A percentile compares a stretch with the other conserved stretches of the same genome.
phyloP scores from a whole-genome alignment of 2,329 filamentous ascomycete species.

The Fusarium sterilihyphosum region DNA sequence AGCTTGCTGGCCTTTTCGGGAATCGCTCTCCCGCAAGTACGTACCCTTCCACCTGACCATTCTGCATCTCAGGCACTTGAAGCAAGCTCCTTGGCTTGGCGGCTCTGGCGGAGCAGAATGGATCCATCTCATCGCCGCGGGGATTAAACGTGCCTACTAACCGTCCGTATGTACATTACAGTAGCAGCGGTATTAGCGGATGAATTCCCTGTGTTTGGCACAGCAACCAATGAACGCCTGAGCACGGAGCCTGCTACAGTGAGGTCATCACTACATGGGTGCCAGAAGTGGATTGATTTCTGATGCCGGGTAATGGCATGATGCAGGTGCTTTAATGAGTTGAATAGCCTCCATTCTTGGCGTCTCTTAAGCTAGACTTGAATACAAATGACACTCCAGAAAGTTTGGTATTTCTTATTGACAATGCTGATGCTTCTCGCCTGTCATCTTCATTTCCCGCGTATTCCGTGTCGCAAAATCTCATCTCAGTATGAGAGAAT shows the following conservation, averaged over 20 bases:
- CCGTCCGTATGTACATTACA: neutral
- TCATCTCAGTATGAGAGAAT: conserved; percentile 39
- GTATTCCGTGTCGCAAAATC: neutral
- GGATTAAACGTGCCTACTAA: neutral
- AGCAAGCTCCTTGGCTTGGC: conserved; percentile 22
- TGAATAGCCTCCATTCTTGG: neutral
- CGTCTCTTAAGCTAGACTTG: neutral
- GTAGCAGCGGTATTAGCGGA: conserved; percentile 3
- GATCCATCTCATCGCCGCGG: conserved; percentile 6
- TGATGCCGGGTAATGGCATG: neutral
- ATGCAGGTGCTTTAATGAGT: neutral
- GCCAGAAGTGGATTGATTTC: conserved; percentile 6
- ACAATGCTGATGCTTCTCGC: neutral
- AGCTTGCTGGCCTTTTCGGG: conserved; percentile 44
- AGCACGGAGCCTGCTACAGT: conserved; percentile 25
- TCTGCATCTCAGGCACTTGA: neutral
- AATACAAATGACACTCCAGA: no score
- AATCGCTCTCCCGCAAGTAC: conserved; percentile 34
- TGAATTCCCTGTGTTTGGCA: conserved; percentile 1
- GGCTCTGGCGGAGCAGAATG: conserved; percentile 9
- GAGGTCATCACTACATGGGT: conserved; percentile 40
- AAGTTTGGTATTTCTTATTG: no score
- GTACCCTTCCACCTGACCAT: conserved; percentile 25
- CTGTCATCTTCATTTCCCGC: neutral
- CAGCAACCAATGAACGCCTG: conserved; percentile 29